Base-by-base conservation (phyloP, 352 stramenopile genomes). In the Hyaloperonospora arabidopsidis region DNA sequence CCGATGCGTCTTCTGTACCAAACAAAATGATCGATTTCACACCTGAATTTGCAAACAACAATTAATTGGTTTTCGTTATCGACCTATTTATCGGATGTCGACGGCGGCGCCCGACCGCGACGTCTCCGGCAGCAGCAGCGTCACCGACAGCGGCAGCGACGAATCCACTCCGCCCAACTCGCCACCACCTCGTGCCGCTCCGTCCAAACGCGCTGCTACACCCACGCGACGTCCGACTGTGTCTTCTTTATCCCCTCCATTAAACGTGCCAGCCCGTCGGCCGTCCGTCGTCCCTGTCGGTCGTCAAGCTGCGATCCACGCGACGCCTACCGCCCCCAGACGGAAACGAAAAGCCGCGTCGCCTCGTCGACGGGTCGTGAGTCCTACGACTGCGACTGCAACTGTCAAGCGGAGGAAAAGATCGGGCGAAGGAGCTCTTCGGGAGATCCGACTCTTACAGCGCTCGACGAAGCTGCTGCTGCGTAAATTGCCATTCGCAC, bases 401-500 rank as follows among this genome's bases (percentile, higher is more conserved):
- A 46, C 64, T 8, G 49, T 61, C 23, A 89, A 86, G 67, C 58
- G 54, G 38, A 69, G 76, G 22, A 86, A 70, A 55, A 79, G 69
- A 12, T 69, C 80, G 0, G 90, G 90, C 13, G 69, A 93, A 54
- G 46, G 61, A 13, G 95, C 94, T 5, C 74, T 99, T 13, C 78
- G 87, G 48, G 96, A 99, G 80, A 99, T 99, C 63, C 80, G 96
- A 11, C 70, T 87, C 45, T 95, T 97, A 66, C 97, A 99, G 76
- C 82, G 78, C 21, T 95, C 78, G 45, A 98, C 96, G 0, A 93
- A 98, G 53, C 74, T 99, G 48, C 70, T 99, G 43, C 62, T 99
- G 47, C 88, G 96, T 17, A 96, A 97, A 65, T 73, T 99, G 35
- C 96, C 96, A 23, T 99, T 99, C 67, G 94, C 95, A 14, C 77